These are phyloP conservation scores for Corynespora cassiicola DNA, from an alignment of 2,329 filamentous ascomycete genomes.

Conservation along the genomic window DNA sequence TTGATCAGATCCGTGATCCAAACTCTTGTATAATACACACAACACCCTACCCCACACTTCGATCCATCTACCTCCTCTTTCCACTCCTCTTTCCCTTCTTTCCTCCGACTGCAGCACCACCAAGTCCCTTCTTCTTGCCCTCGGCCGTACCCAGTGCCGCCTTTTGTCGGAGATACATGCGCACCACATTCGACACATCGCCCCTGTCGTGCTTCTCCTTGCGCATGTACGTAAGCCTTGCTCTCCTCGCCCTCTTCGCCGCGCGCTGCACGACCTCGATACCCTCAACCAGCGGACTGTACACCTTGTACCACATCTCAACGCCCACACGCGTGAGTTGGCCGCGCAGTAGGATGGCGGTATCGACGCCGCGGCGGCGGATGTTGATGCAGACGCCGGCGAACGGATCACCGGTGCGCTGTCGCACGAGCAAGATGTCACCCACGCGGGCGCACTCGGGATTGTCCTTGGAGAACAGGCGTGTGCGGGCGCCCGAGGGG, in stretches of 20 bases:
- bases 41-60: too few species aligned
- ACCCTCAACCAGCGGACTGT: conserved; percentile 84
- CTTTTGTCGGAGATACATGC: conserved; percentile 45
- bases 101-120: conserved; percentile 26
- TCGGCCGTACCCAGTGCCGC: conserved; percentile 40
- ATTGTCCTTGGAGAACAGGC: conserved; percentile 80
- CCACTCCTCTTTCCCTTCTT: conserved; percentile 27
- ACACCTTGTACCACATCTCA: conserved; percentile 98
- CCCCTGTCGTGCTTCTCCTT: conserved; percentile 46
- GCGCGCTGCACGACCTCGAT: conserved; percentile 93
- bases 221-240: conserved; percentile 89
- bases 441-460: conserved; percentile 81
- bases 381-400: conserved; percentile 88
- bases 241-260: conserved; percentile 83
- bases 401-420: conserved; percentile 86
- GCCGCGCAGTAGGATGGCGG: conserved; percentile 83
- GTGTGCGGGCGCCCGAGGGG: conserved; percentile 80
- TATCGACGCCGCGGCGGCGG: conserved; percentile 84
- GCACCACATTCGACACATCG: conserved; percentile 46
- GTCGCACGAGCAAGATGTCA: conserved; percentile 89
- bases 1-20: too few species aligned
- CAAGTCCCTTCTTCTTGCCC: conserved; percentile 32
- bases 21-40: too few species aligned
- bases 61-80: conserved; percentile 36
- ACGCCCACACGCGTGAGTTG: conserved; percentile 86